Base-by-base conservation (phyloP, 2,329 filamentous ascomycete species). In the Coniochaeta ligniaria region DNA sequence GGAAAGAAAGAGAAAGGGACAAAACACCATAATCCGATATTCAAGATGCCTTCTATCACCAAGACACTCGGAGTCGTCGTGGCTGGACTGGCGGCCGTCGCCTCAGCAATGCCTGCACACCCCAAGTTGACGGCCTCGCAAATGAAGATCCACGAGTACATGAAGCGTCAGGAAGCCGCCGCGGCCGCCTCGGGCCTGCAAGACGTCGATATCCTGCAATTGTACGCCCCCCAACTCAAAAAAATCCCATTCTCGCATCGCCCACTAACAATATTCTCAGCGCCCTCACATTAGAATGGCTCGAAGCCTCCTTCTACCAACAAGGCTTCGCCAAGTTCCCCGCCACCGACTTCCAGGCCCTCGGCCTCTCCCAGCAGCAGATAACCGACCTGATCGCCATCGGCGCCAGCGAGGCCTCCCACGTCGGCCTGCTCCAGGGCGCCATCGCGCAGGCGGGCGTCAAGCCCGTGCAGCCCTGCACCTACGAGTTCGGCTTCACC, bases 301-400 rank as follows among this genome's bases (percentile, higher is more conserved):
- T 92, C 68, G 89, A 92, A 76, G 80, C 85, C 26, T 78, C 81
- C 60, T 92, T 91, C 75, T 92, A 92, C 79, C 79, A 83, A 66
- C 80, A 89, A 70, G 88, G 87, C 41, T 89, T 92, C 70, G 79
- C 80, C 64, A 81, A 84, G 72, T 90, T 91, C 75, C 79, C 83
- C 28, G 80, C 83, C 45, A 72, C 79, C 33, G 84, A 90, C 68
- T 92, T 92, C 74, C 70, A 76, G 26, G 83, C 84, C 41, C 78
- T 88, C 16, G 87, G 87, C 62, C 79, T 89, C 62, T 78, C 72
- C 60, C 73, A 78, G 45, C 69, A 70, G 47, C 79, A 88, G 65
- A 78, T 88, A 65, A 75, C 76, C 57, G 84, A 88, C 68, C 78
- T 91, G 59, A 79, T 84, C 73, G 72, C 77, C 60, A 83, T 91